Conservation (phyloP, 129 eudicot genomes). For the Flaveria ramosissima region DNA sequence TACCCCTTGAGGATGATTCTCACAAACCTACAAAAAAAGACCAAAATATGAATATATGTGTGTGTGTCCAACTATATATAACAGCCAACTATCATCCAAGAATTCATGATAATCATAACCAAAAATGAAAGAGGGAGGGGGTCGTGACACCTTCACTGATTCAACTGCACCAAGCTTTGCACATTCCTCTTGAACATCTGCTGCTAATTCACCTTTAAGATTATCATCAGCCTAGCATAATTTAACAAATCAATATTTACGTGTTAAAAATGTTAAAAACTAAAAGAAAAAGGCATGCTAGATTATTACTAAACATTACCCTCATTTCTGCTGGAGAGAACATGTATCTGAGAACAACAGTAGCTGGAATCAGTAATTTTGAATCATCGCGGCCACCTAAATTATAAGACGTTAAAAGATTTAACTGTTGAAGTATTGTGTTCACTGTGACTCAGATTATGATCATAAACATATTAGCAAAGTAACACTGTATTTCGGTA, state of each 20-base stretch:
- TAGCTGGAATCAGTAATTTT: slow-evolving; percentile 77
- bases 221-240: slow-evolving; percentile 66
- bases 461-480: neutral
- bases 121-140: neutral
- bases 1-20: slow-evolving; percentile 95
- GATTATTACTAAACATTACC: slow-evolving; percentile 48
- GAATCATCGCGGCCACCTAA: slow-evolving; percentile 96
- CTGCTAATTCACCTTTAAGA: slow-evolving; percentile 66
- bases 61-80: neutral
- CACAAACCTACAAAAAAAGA: slow-evolving; percentile 68
- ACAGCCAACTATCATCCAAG: neutral
- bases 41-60: slow-evolving; percentile 13
- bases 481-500: neutral
- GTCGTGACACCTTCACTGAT: slow-evolving; percentile 68
- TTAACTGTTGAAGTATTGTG: neutral
- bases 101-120: neutral
- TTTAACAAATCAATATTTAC: neutral
- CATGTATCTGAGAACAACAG: slow-evolving; percentile 82
- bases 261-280: neutral
- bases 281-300: neutral
- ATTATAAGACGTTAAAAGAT: neutral
- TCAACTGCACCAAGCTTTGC: slow-evolving; percentile 87
- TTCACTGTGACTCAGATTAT: slow-evolving; percentile 17
- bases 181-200: slow-evolving; percentile 87
- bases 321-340: slow-evolving; percentile 90